Evolutionary conservation across 768 basidiomycete genomes (phyloP).

Genomic region (Galerina sulciceps): DNA sequence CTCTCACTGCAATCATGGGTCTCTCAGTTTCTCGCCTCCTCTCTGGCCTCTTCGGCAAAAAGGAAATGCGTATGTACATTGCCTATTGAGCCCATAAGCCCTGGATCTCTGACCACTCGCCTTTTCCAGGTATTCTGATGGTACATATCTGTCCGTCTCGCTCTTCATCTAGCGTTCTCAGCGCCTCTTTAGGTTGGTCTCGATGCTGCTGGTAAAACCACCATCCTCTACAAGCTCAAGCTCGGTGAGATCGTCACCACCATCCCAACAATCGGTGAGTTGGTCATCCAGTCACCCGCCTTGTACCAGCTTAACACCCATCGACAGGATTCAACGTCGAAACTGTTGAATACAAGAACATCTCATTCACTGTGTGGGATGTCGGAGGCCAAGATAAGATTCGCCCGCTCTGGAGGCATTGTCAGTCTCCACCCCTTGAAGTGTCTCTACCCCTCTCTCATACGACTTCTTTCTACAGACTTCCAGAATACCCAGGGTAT

Average conservation of each 20-base stretch:
- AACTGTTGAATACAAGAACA: slow-evolving; percentile 99
- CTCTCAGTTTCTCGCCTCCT: slow-evolving; percentile 77
- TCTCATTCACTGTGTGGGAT: slow-evolving; percentile 99
- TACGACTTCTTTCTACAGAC: slow-evolving; percentile 56
- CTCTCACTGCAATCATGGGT: slow-evolving; percentile 65
- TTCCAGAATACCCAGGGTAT: slow-evolving; percentile 99
- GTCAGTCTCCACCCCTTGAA: slow-evolving; percentile 54
- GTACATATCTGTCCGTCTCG: slow-evolving; percentile 42
- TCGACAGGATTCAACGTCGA: slow-evolving; percentile 96
- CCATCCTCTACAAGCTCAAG: slow-evolving; percentile 99
- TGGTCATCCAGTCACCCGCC: slow-evolving; percentile 11
- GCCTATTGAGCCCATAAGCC: slow-evolving; percentile 22
- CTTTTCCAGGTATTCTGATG: slow-evolving; percentile 90
- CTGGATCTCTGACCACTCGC: slow-evolving; percentile 33
- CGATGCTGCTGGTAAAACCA: slow-evolving; percentile 98
- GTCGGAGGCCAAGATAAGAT: slow-evolving; percentile 99
- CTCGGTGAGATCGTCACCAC: slow-evolving; percentile 99
- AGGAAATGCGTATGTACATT: slow-evolving; percentile 93
- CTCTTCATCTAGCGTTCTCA: slow-evolving; percentile 18
- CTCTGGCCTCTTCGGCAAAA: slow-evolving; percentile 92
- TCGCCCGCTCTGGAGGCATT: slow-evolving; percentile 99
- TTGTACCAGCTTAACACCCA: slow-evolving; percentile 22
- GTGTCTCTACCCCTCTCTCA: slow-evolving; percentile 18
- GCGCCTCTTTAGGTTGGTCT: slow-evolving; percentile 80
- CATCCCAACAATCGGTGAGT: slow-evolving; percentile 97